These are phyloP conservation scores for Rhizophora apiculata DNA, from an alignment of 345 rosid genomes.

Conservation along the genomic window DNA sequence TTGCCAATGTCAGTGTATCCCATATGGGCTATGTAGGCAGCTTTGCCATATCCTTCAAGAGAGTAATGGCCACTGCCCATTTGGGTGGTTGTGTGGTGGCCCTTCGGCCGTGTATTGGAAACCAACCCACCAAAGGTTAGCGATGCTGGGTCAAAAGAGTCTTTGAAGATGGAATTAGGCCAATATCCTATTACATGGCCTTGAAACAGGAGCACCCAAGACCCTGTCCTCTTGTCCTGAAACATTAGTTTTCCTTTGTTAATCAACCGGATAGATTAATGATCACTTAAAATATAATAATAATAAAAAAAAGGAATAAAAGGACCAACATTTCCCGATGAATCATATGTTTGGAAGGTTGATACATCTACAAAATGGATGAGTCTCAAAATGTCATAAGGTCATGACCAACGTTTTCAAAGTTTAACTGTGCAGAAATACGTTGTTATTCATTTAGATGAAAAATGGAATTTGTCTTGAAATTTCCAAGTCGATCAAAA, in stretches of 20 bases:
- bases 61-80: conserved; percentile 25
- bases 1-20: background rate
- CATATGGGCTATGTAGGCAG: background rate
- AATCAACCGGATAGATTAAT: background rate
- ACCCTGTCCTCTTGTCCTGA: conserved; percentile 7
- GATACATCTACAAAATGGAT: no score
- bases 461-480: no score
- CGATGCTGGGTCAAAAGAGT: background rate
- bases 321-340: no score
- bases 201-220: conserved; percentile 7
- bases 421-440: no score
- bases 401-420: no score
- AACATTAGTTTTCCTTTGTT: background rate
- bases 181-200: conserved; percentile 12
- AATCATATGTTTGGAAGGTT: no score
- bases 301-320: no score
- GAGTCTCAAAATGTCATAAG: no score
- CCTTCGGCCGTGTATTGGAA: background rate
- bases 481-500: no score
- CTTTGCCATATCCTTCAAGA: conserved; percentile 6
- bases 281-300: no score
- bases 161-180: conserved; percentile 3
- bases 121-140: conserved; percentile 18
- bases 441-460: no score
- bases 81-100: conserved; percentile 7